Evolutionary conservation across 1,284 basidiomycete genomes (phyloP).

Genomic region (Meira nashicola): DNA sequence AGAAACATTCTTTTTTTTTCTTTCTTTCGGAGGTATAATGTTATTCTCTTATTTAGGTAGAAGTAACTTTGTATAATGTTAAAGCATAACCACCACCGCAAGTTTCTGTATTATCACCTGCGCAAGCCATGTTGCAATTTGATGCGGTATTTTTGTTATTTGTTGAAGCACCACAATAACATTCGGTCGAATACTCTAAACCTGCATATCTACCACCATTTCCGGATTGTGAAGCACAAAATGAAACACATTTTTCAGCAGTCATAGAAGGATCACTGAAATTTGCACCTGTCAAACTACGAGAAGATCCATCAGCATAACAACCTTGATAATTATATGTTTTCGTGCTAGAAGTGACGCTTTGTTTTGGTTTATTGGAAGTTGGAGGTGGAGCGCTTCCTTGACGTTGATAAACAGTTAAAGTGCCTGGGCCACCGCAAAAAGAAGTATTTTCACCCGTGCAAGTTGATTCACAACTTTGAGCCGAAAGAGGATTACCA

Average conservation of each 20-base stretch:
- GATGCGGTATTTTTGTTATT: neutral
- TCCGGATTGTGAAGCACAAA: neutral
- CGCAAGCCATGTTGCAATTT: slow-evolving; percentile 1
- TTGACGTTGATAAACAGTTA: neutral
- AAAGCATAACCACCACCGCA: slow-evolving; percentile 3
- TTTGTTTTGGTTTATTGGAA: neutral
- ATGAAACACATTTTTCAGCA: neutral
- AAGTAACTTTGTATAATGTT: neutral
- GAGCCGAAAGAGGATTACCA: neutral
- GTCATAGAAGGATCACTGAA: neutral
- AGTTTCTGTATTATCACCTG: neutral
- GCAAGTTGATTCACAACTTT: slow-evolving; percentile 1
- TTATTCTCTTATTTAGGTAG: too few relatives aligned
- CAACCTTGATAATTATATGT: slow-evolving; percentile 1
- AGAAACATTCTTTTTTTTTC: too few relatives aligned
- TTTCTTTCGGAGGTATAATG: too few relatives aligned
- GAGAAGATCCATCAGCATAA: slow-evolving; percentile 1
- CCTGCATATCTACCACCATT: neutral
- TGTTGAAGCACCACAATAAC: neutral
- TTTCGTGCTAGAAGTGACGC: neutral
- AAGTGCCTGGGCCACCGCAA: neutral
- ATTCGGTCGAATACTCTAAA: neutral
- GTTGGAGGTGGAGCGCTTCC: slow-evolving; percentile 3
- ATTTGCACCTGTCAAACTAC: neutral
- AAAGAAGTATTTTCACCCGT: neutral